Percentiles rank a stretch among this genome's conserved stretches.
Conservation (phyloP, 768 basidiomycete genomes). For the Cystofilobasidium macerans region DNA sequence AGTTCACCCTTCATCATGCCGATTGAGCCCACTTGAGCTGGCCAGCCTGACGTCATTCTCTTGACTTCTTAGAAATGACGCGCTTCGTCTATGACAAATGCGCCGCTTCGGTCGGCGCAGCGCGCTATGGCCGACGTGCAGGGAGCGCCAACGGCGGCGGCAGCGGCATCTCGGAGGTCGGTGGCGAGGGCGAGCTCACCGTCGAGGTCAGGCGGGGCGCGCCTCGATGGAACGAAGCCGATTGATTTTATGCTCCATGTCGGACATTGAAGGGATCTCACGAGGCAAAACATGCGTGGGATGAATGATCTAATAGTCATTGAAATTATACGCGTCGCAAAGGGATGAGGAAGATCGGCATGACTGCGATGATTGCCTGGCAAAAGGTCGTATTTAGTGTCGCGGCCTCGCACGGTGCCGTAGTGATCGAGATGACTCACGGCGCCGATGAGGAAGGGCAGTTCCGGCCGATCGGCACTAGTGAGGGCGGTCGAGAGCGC, state of each 20-base stretch:
- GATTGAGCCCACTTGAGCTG: not conserved
- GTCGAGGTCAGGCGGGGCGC: constrained; percentile 20
- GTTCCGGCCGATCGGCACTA: not conserved
- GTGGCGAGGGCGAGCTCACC: constrained; percentile 25
- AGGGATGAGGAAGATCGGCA: too few species aligned
- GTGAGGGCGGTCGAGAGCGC: not conserved
- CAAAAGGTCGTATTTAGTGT: too few species aligned
- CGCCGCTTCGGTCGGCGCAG: constrained; percentile 13
- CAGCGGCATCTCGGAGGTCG: constrained; percentile 1
- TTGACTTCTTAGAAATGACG: constrained; percentile 1
- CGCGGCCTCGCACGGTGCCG: too few species aligned
- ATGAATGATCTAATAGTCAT: too few species aligned
- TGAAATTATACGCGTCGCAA: too few species aligned
- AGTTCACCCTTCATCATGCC: not conserved
- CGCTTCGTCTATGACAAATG: constrained; percentile 25
- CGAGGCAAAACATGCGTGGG: not conserved
- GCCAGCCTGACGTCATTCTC: not conserved
- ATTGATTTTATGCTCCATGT: constrained; percentile 31
- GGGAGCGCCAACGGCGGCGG: not conserved
- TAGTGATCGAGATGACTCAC: not conserved
- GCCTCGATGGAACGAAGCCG: constrained; percentile 38
- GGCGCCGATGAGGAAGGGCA: not conserved
- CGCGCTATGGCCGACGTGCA: constrained; percentile 2
- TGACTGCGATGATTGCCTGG: too few species aligned
- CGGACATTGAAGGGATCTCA: too few species aligned